Base-by-base conservation (phyloP, 2,329 filamentous ascomycete species). In the Hansfordia pulvinata region DNA sequence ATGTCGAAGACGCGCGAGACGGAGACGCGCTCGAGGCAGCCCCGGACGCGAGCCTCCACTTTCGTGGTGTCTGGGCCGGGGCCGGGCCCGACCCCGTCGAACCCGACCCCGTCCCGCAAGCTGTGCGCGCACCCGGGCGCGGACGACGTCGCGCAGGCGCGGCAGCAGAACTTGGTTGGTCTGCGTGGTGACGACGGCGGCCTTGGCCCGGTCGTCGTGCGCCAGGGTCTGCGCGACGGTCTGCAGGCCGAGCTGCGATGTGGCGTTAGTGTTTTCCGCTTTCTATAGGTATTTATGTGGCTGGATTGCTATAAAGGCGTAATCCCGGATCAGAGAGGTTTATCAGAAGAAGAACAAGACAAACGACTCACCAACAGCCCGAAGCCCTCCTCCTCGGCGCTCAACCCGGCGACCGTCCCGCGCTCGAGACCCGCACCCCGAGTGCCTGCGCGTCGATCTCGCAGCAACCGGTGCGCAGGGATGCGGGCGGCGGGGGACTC, bases 1-100 rank as follows among this genome's bases (percentile, higher is more conserved):
- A 70, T 36, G 32, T 73, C 68, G 35, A 76, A 76, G 1, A 75
- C 58, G 14, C 64, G 54, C 14, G 65, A 64, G 16, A 76, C 53
- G 17, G 60, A 56, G 4, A 73, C 59, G 23, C 53, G 52, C 23
- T 64, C 60, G 4, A 76, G 47, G 30, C 52, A 55, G 3, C 40
- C 36, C 27, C 42, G 51, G 16, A 55, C 39, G 17, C 40, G 41
- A 6, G 17, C 28, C 25, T 32, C 41, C 3, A 34, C 34, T 4
- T 37, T 25, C 6, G 36, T 36, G n/a, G n/a, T n/a, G n/a, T n/a
- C 4, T 26, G 23, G 10, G 30, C 26, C 3, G 28, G 25, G n/a
- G 33, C 28, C 3, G 26, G 25, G 20, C 39, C 35, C 3, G n/a
- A n/a, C n/a, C n/a, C n/a, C n/a, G n/a, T n/a, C n/a, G n/a, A n/a